phyloP scores from a whole-genome alignment of 805 yeast species.

The Ogataea corticis region DNA sequence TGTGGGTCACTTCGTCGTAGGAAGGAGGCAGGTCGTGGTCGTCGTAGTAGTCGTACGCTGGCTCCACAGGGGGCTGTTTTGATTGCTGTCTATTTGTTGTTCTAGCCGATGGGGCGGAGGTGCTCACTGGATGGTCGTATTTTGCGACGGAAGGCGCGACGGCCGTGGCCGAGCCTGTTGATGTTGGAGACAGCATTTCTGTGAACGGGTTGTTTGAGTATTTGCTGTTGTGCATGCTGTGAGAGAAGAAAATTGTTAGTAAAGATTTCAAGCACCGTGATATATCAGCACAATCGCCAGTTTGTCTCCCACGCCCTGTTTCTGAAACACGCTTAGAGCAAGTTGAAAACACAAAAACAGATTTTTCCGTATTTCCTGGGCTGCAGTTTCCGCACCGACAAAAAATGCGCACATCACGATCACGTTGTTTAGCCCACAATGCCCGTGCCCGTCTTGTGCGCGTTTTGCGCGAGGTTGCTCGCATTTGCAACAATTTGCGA shows the following conservation, averaged over 20 bases:
- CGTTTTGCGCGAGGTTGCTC: too few relatives aligned
- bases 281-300: too few relatives aligned
- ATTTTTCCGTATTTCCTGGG: background rate
- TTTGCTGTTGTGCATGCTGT: slow-evolving; percentile 14
- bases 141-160: slow-evolving; percentile 19
- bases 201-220: slow-evolving; percentile 55
- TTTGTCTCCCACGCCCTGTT: background rate
- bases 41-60: slow-evolving; percentile 23
- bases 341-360: slow-evolving; percentile 1
- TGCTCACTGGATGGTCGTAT: slow-evolving; percentile 29
- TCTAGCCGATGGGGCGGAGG: background rate
- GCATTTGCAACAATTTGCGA: background rate
- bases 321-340: slow-evolving; percentile 2
- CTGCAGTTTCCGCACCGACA: slow-evolving; percentile 2
- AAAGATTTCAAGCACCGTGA: too few relatives aligned
- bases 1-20: slow-evolving; percentile 64
- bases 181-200: slow-evolving; percentile 43
- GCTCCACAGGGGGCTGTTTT: slow-evolving; percentile 2
- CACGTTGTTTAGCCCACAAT: too few relatives aligned
- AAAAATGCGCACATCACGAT: too few relatives aligned
- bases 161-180: slow-evolving; percentile 28
- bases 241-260: too few relatives aligned
- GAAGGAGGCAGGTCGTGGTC: slow-evolving; percentile 54
- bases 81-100: background rate
- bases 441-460: too few relatives aligned